Percentiles rank a stretch among this genome's conserved stretches.
These are phyloP conservation scores for Peronosclerospora sorghi DNA, from an alignment of 352 stramenopile genomes.

Conservation along the genomic window DNA sequence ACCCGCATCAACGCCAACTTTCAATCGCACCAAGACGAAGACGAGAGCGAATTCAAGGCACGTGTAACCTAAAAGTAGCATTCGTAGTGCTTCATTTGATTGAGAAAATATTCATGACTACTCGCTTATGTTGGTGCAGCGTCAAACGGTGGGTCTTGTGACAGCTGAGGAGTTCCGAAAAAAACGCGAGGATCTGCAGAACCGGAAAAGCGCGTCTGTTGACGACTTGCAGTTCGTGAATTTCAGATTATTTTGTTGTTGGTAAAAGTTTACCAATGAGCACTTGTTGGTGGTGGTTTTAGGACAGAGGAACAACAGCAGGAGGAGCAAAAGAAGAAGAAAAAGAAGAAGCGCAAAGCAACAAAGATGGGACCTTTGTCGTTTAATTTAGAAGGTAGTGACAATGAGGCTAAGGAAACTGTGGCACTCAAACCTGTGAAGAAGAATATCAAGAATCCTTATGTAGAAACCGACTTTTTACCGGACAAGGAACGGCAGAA, in stretches of 20 bases:
- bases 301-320: conserved; percentile 24
- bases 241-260: not conserved
- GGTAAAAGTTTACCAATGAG: not conserved
- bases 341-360: conserved; percentile 71
- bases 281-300: too few relatives aligned
- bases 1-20: conserved; percentile 89
- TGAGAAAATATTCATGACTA: not conserved
- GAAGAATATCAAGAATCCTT: conserved; percentile 88
- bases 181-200: conserved; percentile 71
- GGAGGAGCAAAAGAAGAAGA: conserved; percentile 32
- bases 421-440: conserved; percentile 26
- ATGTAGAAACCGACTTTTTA: conserved; percentile 92
- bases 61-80: not conserved
- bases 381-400: conserved; percentile 76
- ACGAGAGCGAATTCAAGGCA: conserved; percentile 82
- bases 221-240: conserved; percentile 23
- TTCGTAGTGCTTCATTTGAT: too few relatives aligned
- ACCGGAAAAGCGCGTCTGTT: conserved; percentile 18
- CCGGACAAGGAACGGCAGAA: conserved; percentile 89
- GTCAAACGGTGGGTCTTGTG: conserved; percentile 88
- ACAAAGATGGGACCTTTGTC: conserved; percentile 70
- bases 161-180: conserved; percentile 90
- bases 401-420: conserved; percentile 19
- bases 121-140: conserved; percentile 15
- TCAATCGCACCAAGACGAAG: conserved; percentile 64